phyloP scores from a whole-genome alignment of 106 monocot species.

The Dioscorea dumetorum region DNA sequence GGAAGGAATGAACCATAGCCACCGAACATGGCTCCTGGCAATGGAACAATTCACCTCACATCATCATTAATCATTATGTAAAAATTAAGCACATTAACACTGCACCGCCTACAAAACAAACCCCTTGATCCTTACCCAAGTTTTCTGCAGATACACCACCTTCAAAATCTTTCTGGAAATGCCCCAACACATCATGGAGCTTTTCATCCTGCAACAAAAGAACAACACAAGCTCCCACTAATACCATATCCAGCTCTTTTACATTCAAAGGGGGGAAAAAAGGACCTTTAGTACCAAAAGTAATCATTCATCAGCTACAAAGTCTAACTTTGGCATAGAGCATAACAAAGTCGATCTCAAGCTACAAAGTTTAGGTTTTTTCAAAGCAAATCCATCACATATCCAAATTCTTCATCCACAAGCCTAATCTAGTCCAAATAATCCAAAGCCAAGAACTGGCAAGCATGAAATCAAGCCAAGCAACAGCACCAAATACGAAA shows the following conservation, averaged over 20 bases:
- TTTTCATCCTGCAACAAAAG: constrained; percentile 40
- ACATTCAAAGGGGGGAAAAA: constrained; percentile 14
- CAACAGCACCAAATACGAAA: neutral
- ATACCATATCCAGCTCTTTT: neutral
- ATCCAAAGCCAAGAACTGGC: neutral
- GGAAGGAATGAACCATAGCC: constrained; percentile 78
- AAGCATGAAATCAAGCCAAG: neutral
- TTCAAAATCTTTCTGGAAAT: constrained; percentile 53
- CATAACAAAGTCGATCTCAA: too few species aligned
- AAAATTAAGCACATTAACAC: too few species aligned
- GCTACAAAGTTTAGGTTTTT: too few species aligned
- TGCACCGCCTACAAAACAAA: too few species aligned
- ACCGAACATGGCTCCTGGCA: constrained; percentile 63
- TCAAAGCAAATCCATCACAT: neutral
- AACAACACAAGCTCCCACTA: neutral
- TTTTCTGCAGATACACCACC: constrained; percentile 42
- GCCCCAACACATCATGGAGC: constrained; percentile 49
- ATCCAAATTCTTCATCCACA: neutral
- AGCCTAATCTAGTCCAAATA: neutral
- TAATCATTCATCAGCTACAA: neutral
- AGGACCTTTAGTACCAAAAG: neutral
- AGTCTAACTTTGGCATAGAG: too few species aligned
- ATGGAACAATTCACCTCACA: constrained; percentile 10
- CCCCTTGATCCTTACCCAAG: constrained; percentile 28
- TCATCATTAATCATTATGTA: too few species aligned